phyloP scores from a whole-genome alignment of 192 early-diverging fungal species.

The Coemansia sp. region DNA sequence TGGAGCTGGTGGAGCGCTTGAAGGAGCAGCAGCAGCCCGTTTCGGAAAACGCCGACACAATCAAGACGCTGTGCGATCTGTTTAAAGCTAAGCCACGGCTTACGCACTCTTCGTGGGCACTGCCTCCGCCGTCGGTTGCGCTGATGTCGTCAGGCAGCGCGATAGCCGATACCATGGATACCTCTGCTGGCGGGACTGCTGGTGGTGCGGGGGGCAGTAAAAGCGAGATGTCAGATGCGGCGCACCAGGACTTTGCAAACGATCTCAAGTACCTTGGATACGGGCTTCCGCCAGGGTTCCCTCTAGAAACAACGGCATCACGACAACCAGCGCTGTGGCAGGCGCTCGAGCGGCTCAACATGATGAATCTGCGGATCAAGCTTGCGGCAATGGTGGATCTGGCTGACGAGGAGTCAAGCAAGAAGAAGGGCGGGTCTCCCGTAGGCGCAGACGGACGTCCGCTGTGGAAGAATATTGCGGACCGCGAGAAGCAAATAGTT shows the following conservation, averaged over 20 bases:
- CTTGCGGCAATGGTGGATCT: conserved; percentile 20
- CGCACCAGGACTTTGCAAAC: conserved; percentile 12
- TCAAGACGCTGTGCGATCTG: conserved; percentile 39
- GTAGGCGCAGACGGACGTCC: conserved; percentile 17
- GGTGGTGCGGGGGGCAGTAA: neutral
- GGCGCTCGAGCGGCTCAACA: conserved; percentile 49
- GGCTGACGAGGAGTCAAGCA: conserved; percentile 6
- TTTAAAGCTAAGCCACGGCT: conserved; percentile 47
- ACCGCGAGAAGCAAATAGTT: conserved; percentile 35
- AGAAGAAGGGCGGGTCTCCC: neutral
- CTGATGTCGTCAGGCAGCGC: conserved; percentile 8
- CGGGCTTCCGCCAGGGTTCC: conserved; percentile 50
- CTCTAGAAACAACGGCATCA: conserved; percentile 37
- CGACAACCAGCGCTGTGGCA: conserved; percentile 41
- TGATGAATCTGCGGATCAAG: conserved; percentile 37
- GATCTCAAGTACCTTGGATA: conserved; percentile 39
- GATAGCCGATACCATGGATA: conserved; percentile 11
- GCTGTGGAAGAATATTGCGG: conserved; percentile 41
- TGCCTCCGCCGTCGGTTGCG: conserved; percentile 30
- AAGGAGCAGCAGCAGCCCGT: conserved; percentile 2
- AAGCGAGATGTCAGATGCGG: conserved; percentile 11
- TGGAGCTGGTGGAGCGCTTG: conserved; percentile 19
- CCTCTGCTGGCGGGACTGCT: neutral
- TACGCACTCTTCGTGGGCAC: conserved; percentile 33
- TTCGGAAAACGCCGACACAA: neutral